These are phyloP conservation scores for Penicillium lagena DNA, from an alignment of 495 filamentous ascomycete species.

Conservation along the genomic window DNA sequence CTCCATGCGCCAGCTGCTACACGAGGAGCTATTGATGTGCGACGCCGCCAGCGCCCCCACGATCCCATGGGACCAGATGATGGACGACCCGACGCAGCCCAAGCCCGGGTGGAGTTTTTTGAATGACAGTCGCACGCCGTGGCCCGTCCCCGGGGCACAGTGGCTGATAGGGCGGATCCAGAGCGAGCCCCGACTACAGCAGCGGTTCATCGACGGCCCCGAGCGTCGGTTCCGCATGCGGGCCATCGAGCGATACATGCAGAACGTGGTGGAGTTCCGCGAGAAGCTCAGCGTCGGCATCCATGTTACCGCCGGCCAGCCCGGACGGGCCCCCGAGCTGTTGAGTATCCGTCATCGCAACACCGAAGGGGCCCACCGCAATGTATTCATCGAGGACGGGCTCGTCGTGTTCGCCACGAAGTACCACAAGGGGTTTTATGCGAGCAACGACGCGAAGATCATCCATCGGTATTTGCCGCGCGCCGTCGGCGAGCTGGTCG, in stretches of 20 bases:
- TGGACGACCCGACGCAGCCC: constrained; percentile 1
- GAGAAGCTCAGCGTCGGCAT: constrained; percentile 16
- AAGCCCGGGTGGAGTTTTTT: constrained; percentile 11
- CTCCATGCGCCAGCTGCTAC: background rate
- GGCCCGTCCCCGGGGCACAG: background rate
- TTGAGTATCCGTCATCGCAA: constrained; percentile 16
- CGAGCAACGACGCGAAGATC: constrained; percentile 3
- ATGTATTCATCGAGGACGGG: constrained; percentile 11
- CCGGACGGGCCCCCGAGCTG: constrained; percentile 18
- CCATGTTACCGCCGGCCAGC: constrained; percentile 18
- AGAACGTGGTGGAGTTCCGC: constrained; percentile 4
- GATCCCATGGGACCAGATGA: constrained; percentile 2
- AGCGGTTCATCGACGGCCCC: background rate
- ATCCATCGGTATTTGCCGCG: constrained; percentile 6
- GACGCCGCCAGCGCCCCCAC: background rate
- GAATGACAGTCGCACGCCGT: background rate
- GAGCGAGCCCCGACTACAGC: background rate
- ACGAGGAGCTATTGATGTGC: background rate
- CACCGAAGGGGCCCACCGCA: constrained; percentile 1
- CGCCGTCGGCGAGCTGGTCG: background rate
- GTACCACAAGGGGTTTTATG: constrained; percentile 11
- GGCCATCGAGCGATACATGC: background rate
- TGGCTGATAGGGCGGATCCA: constrained; percentile 3
- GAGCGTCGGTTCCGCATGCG: background rate
- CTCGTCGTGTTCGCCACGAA: background rate